Evolutionary conservation across 2,329 filamentous ascomycete genomes (phyloP).

Genomic region (Cladosporium cucumerinum): DNA sequence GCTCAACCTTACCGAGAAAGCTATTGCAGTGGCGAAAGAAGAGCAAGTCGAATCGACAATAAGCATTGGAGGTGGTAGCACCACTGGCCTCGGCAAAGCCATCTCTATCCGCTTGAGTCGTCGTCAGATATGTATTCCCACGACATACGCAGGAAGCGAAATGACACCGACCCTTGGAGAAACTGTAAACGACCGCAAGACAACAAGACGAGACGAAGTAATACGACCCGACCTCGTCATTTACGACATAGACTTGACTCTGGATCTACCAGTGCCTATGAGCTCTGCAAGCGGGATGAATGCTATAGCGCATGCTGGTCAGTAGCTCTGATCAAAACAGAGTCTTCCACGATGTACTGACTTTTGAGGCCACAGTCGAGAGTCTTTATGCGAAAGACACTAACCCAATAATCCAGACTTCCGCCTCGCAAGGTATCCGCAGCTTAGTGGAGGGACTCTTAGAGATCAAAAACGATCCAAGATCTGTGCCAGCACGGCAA

Average conservation of each 20-base stretch:
- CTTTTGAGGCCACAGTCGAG: neutral
- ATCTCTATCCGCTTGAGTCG: neutral
- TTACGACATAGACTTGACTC: neutral
- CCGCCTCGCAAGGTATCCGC: neutral
- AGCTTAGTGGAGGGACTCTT: neutral
- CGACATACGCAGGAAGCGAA: neutral
- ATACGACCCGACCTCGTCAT: neutral
- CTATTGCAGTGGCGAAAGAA: neutral
- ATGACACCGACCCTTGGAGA: neutral
- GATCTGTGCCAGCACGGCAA: constrained; percentile 43
- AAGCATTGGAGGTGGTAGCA: neutral
- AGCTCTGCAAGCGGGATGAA: neutral
- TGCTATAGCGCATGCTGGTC: neutral
- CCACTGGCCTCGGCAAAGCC: neutral
- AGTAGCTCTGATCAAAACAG: neutral
- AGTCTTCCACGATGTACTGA: neutral
- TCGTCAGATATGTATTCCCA: neutral
- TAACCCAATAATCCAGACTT: neutral
- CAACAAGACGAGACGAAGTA: neutral
- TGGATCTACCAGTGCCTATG: neutral
- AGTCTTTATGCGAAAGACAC: neutral
- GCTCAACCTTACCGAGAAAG: neutral
- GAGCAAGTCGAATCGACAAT: neutral
- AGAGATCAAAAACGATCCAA: neutral
- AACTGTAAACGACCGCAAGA: neutral